Conservation (phyloP, 257 asterid genomes). For the Anisodus tanguticus region DNA sequence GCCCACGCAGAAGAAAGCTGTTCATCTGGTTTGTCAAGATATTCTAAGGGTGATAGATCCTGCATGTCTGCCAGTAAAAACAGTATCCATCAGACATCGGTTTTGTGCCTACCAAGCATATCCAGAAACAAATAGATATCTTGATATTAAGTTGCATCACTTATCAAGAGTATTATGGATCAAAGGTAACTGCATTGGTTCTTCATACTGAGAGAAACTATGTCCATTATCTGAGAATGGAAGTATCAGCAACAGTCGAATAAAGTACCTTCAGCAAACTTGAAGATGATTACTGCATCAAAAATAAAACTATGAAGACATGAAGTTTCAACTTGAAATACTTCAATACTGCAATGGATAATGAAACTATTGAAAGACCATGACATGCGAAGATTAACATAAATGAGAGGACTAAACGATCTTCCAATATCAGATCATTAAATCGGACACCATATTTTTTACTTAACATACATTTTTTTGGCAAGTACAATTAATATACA, state of each 20-base stretch:
- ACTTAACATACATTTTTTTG: neutral
- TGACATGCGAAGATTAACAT: neutral
- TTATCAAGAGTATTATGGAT: neutral
- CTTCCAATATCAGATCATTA: neutral
- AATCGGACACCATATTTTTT: neutral
- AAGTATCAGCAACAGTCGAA: slow-evolving; percentile 16
- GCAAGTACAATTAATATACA: neutral
- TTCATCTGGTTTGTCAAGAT: slow-evolving; percentile 79
- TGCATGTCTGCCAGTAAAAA: slow-evolving; percentile 62
- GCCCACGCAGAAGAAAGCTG: slow-evolving; percentile 89
- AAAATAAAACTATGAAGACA: slow-evolving; percentile 28
- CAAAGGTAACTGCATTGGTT: slow-evolving; percentile 10
- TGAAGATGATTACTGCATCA: slow-evolving; percentile 73
- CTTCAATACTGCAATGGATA: neutral
- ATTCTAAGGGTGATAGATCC: slow-evolving; percentile 59
- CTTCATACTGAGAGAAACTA: neutral
- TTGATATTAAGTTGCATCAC: neutral
- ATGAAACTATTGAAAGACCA: neutral
- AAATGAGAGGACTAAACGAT: slow-evolving; percentile 2
- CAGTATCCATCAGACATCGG: neutral
- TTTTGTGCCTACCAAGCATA: neutral
- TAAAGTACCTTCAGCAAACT: slow-evolving; percentile 71
- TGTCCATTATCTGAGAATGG: slow-evolving; percentile 16
- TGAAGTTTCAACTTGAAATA: slow-evolving; percentile 25
- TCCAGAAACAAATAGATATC: neutral